Conservation (phyloP, 202 grass and related monocot species). For the Elaeis oleifera region DNA sequence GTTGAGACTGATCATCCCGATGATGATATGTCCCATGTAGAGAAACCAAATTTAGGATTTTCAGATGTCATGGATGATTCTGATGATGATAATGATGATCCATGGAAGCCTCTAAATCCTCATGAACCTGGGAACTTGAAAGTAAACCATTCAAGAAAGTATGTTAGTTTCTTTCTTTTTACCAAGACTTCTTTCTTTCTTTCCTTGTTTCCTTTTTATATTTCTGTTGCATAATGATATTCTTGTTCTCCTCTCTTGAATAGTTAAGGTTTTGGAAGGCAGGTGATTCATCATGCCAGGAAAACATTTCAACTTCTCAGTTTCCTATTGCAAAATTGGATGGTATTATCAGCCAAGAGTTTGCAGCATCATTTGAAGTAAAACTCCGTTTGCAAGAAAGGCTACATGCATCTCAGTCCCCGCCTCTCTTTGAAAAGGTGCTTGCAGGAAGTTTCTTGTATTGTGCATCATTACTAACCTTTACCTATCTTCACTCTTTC, state of each 20-base stretch:
- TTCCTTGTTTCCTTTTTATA: neutral
- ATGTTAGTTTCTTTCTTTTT: neutral
- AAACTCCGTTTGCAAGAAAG: constrained; percentile 50
- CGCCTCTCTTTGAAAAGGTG: constrained; percentile 69
- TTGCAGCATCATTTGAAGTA: constrained; percentile 42
- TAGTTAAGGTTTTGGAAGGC: constrained; percentile 58
- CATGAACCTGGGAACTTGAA: constrained; percentile 78
- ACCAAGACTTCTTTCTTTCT: neutral
- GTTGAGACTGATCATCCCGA: constrained; percentile 19
- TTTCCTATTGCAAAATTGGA: constrained; percentile 89
- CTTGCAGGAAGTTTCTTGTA: constrained; percentile 5
- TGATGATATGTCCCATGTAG: constrained; percentile 32
- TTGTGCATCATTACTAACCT: constrained; percentile 5
- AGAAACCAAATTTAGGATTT: constrained; percentile 38
- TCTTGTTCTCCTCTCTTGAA: constrained; percentile 29
- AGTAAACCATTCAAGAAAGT: constrained; percentile 79
- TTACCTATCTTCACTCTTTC: constrained; percentile 2
- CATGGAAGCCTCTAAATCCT: constrained; percentile 77
- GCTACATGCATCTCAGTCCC: constrained; percentile 34
- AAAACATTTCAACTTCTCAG: constrained; percentile 34
- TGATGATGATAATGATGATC: constrained; percentile 55
- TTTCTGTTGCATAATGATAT: neutral
- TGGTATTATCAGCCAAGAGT: constrained; percentile 33
- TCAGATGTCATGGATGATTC: constrained; percentile 47
- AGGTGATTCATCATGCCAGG: constrained; percentile 28